A percentile compares a stretch with the other conserved stretches of the same genome.
Conservation (phyloP, 306 rosid genomes). For the Cicer pinnatifidum region DNA sequence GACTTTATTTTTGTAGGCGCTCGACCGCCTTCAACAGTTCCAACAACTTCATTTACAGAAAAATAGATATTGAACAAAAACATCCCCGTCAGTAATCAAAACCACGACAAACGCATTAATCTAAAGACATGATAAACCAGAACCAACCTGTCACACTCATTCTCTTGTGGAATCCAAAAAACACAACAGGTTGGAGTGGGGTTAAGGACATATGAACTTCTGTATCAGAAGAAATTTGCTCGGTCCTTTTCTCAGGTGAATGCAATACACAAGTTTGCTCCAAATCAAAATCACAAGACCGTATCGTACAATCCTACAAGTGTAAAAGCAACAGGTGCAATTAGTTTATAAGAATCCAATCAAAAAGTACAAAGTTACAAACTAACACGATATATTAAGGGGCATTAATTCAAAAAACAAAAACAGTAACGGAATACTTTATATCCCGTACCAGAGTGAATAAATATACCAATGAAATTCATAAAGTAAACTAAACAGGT, state of each 20-base stretch:
- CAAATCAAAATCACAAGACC: constrained; percentile 94
- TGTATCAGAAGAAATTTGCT: constrained; percentile 79
- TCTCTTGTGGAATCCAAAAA: constrained; percentile 85
- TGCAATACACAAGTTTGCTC: constrained; percentile 96
- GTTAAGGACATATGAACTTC: constrained; percentile 98
- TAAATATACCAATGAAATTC: background rate
- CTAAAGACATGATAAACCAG: constrained; percentile 18
- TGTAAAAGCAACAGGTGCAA: constrained; percentile 32
- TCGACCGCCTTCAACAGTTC: constrained; percentile 95
- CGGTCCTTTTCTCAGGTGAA: constrained; percentile 90
- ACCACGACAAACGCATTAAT: constrained; percentile 29
- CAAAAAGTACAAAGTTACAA: constrained; percentile 30
- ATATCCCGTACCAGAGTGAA: background rate
- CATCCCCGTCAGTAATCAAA: constrained; percentile 31
- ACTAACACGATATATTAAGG: constrained; percentile 29
- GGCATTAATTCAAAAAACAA: constrained; percentile 26
- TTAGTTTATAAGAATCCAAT: constrained; percentile 42
- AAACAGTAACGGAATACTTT: background rate
- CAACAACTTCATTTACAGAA: constrained; percentile 78
- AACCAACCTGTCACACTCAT: constrained; percentile 92
- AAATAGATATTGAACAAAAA: constrained; percentile 40
- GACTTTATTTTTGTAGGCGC: constrained; percentile 88
- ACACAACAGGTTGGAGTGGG: constrained; percentile 92
- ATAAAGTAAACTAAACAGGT: constrained; percentile 1
- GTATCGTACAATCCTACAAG: constrained; percentile 90